These are phyloP conservation scores for Colletotrichum sp. DNA, from an alignment of 2,329 filamentous ascomycete genomes.

Conservation along the genomic window DNA sequence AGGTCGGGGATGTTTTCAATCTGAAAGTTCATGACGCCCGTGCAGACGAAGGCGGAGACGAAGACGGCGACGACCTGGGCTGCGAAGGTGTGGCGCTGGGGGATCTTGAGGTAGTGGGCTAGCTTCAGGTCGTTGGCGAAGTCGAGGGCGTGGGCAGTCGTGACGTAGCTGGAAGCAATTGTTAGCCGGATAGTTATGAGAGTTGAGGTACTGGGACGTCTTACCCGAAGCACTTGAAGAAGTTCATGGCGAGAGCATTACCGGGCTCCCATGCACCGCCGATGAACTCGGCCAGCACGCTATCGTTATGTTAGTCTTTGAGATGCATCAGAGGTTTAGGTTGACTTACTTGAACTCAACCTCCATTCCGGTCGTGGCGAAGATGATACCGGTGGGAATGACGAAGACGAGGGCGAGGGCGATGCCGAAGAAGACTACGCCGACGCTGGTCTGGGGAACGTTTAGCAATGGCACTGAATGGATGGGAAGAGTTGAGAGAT, in stretches of 20 bases:
- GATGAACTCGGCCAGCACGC: constrained; percentile 19
- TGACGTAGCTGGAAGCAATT: constrained; percentile 32
- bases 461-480: background rate
- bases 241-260: constrained; percentile 12
- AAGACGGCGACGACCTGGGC: constrained; percentile 39
- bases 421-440: constrained; percentile 49
- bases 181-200: no score
- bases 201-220: no score
- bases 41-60: constrained; percentile 37
- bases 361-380: constrained; percentile 46
- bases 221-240: constrained; percentile 32
- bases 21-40: constrained; percentile 42
- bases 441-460: constrained; percentile 37
- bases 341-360: constrained; percentile 25
- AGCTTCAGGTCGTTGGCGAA: constrained; percentile 41
- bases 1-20: constrained; percentile 29
- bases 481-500: no score
- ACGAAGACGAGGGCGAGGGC: constrained; percentile 46
- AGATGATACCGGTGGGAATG: constrained; percentile 48
- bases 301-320: background rate
- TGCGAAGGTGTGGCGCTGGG: constrained; percentile 38
- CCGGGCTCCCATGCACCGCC: constrained; percentile 12
- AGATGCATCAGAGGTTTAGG: background rate
- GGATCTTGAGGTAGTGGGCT: constrained; percentile 51
- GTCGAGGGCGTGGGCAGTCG: constrained; percentile 37